Percentiles rank a stretch among this genome's conserved stretches.
phyloP scores from a whole-genome alignment of 176 grass and related monocot genomes.

The Aegilops umbellulata region DNA sequence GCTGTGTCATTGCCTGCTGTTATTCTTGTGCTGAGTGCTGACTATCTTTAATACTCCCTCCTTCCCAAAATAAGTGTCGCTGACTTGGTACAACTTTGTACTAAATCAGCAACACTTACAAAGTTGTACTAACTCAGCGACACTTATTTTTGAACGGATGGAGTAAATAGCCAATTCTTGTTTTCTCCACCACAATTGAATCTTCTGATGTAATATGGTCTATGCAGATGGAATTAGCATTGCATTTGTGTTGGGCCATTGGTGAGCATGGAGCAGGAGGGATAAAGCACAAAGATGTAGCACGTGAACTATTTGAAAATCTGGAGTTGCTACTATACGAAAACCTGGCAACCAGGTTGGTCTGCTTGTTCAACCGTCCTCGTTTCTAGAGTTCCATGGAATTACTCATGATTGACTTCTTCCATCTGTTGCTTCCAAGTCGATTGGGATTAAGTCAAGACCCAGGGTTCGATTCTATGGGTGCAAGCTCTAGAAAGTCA shows the following conservation, averaged over 20 bases:
- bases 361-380: not conserved
- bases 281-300: slow-evolving; percentile 71
- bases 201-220: not conserved
- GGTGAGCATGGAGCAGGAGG: slow-evolving; percentile 92
- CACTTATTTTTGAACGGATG: too few relatives aligned
- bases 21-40: not conserved
- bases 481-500: slow-evolving; percentile 61
- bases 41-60: not conserved
- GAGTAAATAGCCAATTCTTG: not conserved
- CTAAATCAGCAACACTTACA: too few relatives aligned
- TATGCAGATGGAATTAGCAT: slow-evolving; percentile 78
- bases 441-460: slow-evolving; percentile 77
- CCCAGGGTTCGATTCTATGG: slow-evolving; percentile 60
- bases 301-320: slow-evolving; percentile 88
- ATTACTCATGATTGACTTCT: slow-evolving; percentile 22
- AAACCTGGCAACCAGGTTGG: slow-evolving; percentile 89
- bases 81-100: too few relatives aligned
- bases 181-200: not conserved
- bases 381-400: not conserved
- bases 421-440: slow-evolving; percentile 48
- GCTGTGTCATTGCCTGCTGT: not conserved
- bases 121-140: too few relatives aligned
- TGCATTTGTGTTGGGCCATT: slow-evolving; percentile 96
- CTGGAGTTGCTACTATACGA: slow-evolving; percentile 89
- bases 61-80: too few relatives aligned